Evolutionary conservation across 208 protist genomes (phyloP).

Genomic region (Histomonas meleagridis): DNA sequence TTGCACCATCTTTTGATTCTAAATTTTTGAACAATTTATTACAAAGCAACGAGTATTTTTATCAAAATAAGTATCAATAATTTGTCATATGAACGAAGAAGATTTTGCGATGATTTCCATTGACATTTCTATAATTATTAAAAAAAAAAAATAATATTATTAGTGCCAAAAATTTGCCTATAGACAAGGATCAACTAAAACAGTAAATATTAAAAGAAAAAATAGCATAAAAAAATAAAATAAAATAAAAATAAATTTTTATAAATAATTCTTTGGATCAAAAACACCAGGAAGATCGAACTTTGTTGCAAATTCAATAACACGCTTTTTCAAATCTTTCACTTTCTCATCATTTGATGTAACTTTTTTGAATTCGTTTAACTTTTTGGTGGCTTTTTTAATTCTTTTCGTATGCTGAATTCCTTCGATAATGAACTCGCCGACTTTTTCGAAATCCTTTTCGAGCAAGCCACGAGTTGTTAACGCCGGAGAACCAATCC

Average conservation of each 20-base stretch:
- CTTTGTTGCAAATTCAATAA: conserved; percentile 38
- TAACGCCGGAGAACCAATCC: conserved; percentile 79
- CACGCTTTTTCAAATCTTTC: conserved; percentile 39
- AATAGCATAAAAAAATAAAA: too few species aligned
- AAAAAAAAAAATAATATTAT: too few species aligned
- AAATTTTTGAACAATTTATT: too few species aligned
- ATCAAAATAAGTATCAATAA: too few species aligned
- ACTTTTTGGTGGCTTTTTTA: conserved; percentile 37
- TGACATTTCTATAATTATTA: too few species aligned
- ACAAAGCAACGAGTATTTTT: too few species aligned
- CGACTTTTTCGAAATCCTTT: conserved; percentile 69
- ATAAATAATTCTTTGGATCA: not conserved
- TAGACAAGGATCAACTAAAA: too few species aligned
- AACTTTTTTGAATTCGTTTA: conserved; percentile 46
- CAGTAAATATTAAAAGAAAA: too few species aligned
- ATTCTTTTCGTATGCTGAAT: conserved; percentile 65
- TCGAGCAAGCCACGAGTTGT: conserved; percentile 78
- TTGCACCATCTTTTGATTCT: too few species aligned
- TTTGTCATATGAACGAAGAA: too few species aligned
- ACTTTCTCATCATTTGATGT: conserved; percentile 39
- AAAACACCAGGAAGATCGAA: conserved; percentile 41
- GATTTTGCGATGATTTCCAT: too few species aligned
- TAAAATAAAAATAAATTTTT: not conserved
- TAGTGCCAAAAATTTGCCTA: too few species aligned
- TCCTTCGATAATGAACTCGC: conserved; percentile 68